Conservation (phyloP, 2,329 filamentous ascomycete species). For the Podosphaera fusca region DNA sequence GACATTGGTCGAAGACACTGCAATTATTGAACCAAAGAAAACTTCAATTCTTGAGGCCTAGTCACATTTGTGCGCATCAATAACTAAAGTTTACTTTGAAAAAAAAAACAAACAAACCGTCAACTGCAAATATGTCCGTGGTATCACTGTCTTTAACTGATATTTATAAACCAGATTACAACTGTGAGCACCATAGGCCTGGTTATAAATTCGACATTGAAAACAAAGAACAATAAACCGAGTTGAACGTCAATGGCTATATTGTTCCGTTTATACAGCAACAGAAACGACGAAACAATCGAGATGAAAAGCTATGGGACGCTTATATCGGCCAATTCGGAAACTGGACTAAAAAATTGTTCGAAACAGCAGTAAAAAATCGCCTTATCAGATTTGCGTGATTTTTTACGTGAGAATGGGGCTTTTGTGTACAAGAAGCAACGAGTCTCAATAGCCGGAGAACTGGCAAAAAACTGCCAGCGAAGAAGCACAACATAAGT, state of each 20-base stretch:
- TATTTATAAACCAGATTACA: background rate
- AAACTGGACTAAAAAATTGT: background rate
- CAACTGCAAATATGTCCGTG: background rate
- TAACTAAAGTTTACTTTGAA: too few species aligned
- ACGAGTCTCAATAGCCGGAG: too few species aligned
- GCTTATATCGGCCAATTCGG: background rate
- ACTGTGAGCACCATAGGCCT: background rate
- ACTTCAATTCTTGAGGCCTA: too few species aligned
- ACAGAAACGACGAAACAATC: background rate
- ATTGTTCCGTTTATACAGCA: background rate
- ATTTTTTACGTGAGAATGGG: background rate
- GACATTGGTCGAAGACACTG: too few species aligned
- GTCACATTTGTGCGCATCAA: too few species aligned
- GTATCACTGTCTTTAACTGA: background rate
- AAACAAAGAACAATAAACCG: background rate
- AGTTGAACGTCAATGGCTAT: background rate
- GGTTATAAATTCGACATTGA: background rate
- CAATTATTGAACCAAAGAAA: too few species aligned
- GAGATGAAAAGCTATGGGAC: background rate
- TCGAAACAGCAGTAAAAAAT: background rate
- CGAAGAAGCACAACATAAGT: too few species aligned
- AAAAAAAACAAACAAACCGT: background rate
- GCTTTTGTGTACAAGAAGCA: background rate
- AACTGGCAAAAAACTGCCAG: too few species aligned
- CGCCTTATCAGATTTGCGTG: background rate